Percentiles rank a stretch among this genome's conserved stretches.
phyloP scores from a whole-genome alignment of 305 asterid species.

The Petunia hybrid region DNA sequence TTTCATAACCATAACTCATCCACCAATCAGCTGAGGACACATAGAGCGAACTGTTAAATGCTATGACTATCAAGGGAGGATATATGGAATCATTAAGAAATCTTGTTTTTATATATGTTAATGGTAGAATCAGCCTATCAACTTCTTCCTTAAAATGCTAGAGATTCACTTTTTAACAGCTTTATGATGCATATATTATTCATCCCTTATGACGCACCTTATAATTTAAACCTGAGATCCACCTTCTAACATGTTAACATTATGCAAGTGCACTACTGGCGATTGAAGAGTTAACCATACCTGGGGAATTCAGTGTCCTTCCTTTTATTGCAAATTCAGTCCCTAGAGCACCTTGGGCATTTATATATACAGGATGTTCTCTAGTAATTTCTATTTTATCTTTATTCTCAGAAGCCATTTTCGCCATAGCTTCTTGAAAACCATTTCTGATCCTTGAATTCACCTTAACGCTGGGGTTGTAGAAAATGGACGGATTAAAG shows the following conservation, averaged over 20 bases:
- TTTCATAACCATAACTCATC: slow-evolving; percentile 60
- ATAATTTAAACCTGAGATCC: not conserved
- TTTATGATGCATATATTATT: not conserved
- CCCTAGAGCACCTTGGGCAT: slow-evolving; percentile 58
- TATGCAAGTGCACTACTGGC: slow-evolving; percentile 21
- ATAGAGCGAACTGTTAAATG: slow-evolving; percentile 16
- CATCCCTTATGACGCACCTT: not conserved
- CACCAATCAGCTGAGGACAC: slow-evolving; percentile 60
- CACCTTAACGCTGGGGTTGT: slow-evolving; percentile 43
- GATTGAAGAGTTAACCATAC: slow-evolving; percentile 35
- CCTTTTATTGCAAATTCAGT: slow-evolving; percentile 59
- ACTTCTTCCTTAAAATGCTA: slow-evolving; percentile 2
- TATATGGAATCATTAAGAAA: slow-evolving; percentile 4
- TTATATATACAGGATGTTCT: slow-evolving; percentile 52
- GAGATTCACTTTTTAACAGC: not conserved
- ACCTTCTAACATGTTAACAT: slow-evolving; percentile 2
- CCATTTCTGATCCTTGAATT: slow-evolving; percentile 55
- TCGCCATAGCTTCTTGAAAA: slow-evolving; percentile 59
- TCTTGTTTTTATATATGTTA: not conserved
- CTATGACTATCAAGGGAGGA: not conserved
- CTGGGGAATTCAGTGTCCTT: slow-evolving; percentile 58
- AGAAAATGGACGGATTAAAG: slow-evolving; percentile 58
- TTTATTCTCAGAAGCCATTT: slow-evolving; percentile 48
- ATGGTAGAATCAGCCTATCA: not conserved
- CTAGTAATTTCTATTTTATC: slow-evolving; percentile 51